phyloP scores from a whole-genome alignment of 306 rosid species.

The Lotus japonicus region DNA sequence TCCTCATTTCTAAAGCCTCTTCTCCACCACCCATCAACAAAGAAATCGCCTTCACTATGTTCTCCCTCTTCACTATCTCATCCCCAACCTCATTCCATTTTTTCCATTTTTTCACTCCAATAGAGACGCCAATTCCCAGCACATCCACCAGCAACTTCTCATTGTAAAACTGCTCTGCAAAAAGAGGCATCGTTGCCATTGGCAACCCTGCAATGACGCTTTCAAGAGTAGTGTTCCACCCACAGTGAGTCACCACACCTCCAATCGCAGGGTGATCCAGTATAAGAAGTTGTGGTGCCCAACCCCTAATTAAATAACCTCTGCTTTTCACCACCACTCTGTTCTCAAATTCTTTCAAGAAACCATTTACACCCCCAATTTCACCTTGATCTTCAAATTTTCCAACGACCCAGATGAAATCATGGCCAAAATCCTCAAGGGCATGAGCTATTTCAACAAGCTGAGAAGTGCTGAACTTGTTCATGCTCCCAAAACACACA shows the following conservation, averaged over 20 bases:
- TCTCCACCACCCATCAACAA: not conserved
- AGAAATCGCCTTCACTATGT: not conserved
- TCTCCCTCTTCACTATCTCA: slow-evolving; percentile 3
- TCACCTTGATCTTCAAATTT: not conserved
- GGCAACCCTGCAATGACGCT: slow-evolving; percentile 3
- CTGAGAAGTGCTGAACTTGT: not conserved
- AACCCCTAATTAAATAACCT: not conserved
- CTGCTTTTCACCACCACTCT: no score
- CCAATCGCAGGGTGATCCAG: not conserved
- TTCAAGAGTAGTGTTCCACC: slow-evolving; percentile 14
- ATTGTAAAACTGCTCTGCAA: slow-evolving; percentile 11
- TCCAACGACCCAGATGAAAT: slow-evolving; percentile 4
- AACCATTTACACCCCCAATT: not conserved
- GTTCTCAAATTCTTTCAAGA: not conserved
- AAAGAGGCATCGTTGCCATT: slow-evolving; percentile 15
- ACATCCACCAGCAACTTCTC: slow-evolving; percentile 11
- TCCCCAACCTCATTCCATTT: not conserved
- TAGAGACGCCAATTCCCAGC: slow-evolving; percentile 7
- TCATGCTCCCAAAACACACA: not conserved
- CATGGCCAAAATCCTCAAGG: not conserved
- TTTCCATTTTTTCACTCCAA: slow-evolving; percentile 4
- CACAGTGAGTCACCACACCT: slow-evolving; percentile 8
- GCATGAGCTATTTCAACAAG: not conserved
- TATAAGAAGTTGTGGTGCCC: slow-evolving; percentile 17
- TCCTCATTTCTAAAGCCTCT: not conserved